Base-by-base conservation (phyloP, 805 yeast species). In the Cyberlindnera maritima region DNA sequence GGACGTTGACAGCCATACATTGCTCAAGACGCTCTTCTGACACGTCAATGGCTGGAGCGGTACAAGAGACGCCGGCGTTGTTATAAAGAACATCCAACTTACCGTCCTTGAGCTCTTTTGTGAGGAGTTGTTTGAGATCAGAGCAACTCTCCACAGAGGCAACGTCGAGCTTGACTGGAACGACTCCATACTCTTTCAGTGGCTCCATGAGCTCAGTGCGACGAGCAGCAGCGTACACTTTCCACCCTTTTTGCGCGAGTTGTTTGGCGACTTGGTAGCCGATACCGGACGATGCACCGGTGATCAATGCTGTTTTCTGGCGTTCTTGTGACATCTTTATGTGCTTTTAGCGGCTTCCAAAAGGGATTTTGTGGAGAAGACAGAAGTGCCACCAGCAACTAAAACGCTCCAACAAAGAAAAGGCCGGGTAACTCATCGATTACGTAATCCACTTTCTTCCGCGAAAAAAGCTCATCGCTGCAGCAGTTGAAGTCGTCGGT, bases 51-150 rank as follows among this genome's bases (percentile, higher is more conserved):
- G 86, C 88, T 1, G 94, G 88, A 43, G 80, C 71, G 0, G 86
- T 77, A 57, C 91, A 85, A 19, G 88, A 75, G 56, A 77, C 83
- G 14, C 91, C 91, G 1, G 95, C 95, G 62, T 86, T 87, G 63
- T 87, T 86, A 67, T 72, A 85, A 43, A 86, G 63, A 11, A 82
- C 55, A 57, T 85, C 88, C 44, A 85, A 61, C 42, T 72, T 70
- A 1, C 75, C 76, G 31, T 73, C 77, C 9, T 74, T 69, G 28
- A 68, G 47, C 34, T 74, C 69, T 2, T 57, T 53, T 0, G 54
- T 47, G n/a, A 84, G 68, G 21, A 66, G 64, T 15, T 71, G 57
- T 46, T 72, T 74, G 21, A 80, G 71, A 13, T 66, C 52, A 7
- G 55, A 18, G 34, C 83, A 77, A 26, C 80, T 76, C 35, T 74